These are phyloP conservation scores for Galerina marginata DNA, from an alignment of 768 basidiomycete genomes.

Conservation along the genomic window DNA sequence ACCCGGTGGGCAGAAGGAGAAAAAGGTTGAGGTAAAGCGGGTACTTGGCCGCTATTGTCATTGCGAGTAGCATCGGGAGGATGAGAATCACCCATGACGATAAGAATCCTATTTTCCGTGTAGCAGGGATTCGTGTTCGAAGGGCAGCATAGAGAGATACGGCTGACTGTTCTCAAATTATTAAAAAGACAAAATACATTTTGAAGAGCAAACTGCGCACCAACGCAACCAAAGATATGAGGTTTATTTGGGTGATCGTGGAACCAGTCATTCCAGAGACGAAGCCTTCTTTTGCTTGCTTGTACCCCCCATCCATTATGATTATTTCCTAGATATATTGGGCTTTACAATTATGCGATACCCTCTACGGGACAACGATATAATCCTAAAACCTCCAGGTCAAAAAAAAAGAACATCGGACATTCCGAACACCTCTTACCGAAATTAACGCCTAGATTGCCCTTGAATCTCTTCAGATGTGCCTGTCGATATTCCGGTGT, in stretches of 20 bases:
- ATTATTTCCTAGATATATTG: no score
- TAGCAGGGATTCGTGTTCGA: constrained; percentile 50
- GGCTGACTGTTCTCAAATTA: constrained; percentile 55
- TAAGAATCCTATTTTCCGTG: constrained; percentile 41
- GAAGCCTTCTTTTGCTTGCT: constrained; percentile 81
- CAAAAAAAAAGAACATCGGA: no score
- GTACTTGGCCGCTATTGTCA: constrained; percentile 73
- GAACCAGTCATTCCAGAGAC: constrained; percentile 78
- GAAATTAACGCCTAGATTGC: no score
- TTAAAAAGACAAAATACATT: background rate
- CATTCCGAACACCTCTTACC: no score
- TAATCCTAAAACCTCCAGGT: no score
- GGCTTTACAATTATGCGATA: no score
- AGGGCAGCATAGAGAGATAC: constrained; percentile 72
- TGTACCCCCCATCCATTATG: constrained; percentile 51
- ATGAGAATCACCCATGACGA: constrained; percentile 70
- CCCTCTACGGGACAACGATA: no score
- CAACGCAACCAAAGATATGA: constrained; percentile 54
- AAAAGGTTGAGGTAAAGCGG: constrained; percentile 57
- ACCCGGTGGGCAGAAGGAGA: constrained; percentile 49
- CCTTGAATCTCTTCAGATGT: no score
- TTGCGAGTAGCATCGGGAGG: constrained; percentile 78
- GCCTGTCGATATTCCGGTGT: no score
- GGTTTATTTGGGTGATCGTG: constrained; percentile 65
- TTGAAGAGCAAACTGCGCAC: constrained; percentile 24